Evolutionary conservation across 305 asterid species (phyloP), one percentile per base, ranked within the genome.

Genomic region (Salvia sclarea): DNA sequence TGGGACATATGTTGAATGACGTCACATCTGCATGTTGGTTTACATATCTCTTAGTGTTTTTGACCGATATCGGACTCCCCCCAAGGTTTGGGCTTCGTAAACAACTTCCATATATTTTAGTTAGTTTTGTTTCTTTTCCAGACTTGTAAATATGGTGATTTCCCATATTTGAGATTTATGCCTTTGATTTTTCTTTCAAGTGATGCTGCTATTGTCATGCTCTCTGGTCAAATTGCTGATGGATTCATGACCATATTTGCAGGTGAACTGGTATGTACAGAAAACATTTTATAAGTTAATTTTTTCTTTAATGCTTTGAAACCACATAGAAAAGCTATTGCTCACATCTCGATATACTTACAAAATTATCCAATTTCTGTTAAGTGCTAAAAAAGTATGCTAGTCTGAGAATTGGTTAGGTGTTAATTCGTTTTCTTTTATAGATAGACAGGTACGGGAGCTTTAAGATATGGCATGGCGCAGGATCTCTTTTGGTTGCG

Each of bases 11-110:
- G 96, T 81, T 92, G 62, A 92, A 92, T 67, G 98, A 92, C 81
- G 84, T 92, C 72, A 92, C 98, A 60, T 84, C 98, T 12, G 91
- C 98, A 16, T 89, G 98, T 72, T 92, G 98, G 98, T 92, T 92
- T 74, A 88, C 96, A 7, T 92, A 92, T 81, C 96, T 92, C 81
- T 75, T 92, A 57, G 90, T 92, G 54, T 92, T 92, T 79, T 74
- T 92, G 83, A 89, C 94, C 6, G 96, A 89, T 59, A 88, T 92
- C 41, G 96, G 98, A 35, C 72, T 92, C 61, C 81, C 95, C 45
- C 88, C 98, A 55, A 89, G 98, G 98, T 91, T 79, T 17, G 80
- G 55, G 14, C 35, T 54, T 40, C 2, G 30, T 2, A 30, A 30
- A 30, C 35, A 30, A 30, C 6, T 30, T 30, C 35, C 35, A 30